Percentiles rank a stretch among this genome's conserved stretches.
These are phyloP conservation scores for Candolleomyces efflorescens DNA, from an alignment of 768 basidiomycete genomes.

Conservation along the genomic window DNA sequence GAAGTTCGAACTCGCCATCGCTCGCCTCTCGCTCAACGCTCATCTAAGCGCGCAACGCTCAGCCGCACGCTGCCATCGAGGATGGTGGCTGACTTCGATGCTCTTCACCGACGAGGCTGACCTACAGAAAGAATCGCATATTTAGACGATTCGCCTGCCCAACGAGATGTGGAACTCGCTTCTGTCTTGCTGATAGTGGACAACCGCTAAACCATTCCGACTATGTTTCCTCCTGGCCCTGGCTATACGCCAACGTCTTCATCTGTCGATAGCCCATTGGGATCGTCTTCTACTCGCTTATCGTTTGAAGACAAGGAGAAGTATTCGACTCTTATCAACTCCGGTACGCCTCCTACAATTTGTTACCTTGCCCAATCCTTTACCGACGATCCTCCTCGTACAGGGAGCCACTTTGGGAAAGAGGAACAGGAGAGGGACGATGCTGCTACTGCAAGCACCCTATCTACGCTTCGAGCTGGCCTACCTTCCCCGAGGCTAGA, in stretches of 20 bases:
- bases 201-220: background rate
- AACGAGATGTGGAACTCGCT: too few species aligned
- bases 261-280: background rate
- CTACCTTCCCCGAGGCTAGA: background rate
- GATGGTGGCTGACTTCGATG: background rate
- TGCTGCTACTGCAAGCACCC: background rate
- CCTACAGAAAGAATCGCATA: too few species aligned
- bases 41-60: background rate
- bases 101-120: too few species aligned
- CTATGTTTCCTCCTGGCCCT: background rate
- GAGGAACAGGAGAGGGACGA: background rate
- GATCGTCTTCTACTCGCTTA: background rate
- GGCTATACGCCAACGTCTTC: background rate
- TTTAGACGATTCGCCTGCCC: too few species aligned
- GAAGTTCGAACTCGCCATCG: too few species aligned
- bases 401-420: background rate
- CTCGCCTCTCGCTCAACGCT: too few species aligned
- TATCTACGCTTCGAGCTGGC: background rate
- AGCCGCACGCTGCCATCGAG: background rate
- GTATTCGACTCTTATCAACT: background rate
- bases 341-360: background rate
- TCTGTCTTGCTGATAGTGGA: background rate
- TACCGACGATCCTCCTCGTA: background rate
- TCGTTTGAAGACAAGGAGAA: slow-evolving; percentile 1
- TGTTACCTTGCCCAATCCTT: too few species aligned